These are phyloP conservation scores for Cnidoscolus chayamansa DNA, from an alignment of 441 rosid species.

Conservation along the genomic window DNA sequence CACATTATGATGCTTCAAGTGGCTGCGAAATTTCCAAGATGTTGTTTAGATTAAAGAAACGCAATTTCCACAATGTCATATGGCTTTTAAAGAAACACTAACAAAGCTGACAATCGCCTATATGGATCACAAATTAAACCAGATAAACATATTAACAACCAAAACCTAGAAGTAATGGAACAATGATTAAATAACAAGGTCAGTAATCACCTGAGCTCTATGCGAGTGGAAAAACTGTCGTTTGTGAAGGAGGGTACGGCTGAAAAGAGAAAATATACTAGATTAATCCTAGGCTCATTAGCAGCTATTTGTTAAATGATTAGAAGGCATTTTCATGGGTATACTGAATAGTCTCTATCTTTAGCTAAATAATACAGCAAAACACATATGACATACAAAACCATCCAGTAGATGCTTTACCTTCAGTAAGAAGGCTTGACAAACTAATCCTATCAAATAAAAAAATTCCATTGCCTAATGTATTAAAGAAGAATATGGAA, in stretches of 20 bases:
- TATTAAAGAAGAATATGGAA: not conserved
- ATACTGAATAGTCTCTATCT: not conserved
- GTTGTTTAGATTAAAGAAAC: not conserved
- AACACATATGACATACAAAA: not conserved
- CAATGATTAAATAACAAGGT: constrained; percentile 11
- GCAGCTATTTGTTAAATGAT: not conserved
- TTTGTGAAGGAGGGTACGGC: constrained; percentile 81
- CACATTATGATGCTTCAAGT: not conserved
- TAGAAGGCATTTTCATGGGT: constrained; percentile 11
- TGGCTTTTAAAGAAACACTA: not conserved
- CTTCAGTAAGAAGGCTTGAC: not conserved
- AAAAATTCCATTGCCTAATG: not conserved
- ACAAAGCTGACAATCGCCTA: not conserved
- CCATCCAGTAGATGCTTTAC: constrained; percentile 3
- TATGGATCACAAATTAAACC: not conserved
- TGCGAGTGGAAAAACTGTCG: constrained; percentile 97
- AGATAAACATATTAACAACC: constrained; percentile 7
- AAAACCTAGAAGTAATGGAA: constrained; percentile 10
- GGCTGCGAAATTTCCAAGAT: not conserved
- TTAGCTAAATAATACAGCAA: not conserved
- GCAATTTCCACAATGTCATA: not conserved
- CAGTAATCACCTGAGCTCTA: constrained; percentile 81
- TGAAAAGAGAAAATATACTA: constrained; percentile 32
- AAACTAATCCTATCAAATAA: not conserved
- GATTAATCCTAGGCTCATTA: constrained; percentile 25